Percentiles rank a stretch among this genome's conserved stretches.
Evolutionary conservation across 257 asterid species (phyloP).

Genomic region (Solanum tarapatanum): DNA sequence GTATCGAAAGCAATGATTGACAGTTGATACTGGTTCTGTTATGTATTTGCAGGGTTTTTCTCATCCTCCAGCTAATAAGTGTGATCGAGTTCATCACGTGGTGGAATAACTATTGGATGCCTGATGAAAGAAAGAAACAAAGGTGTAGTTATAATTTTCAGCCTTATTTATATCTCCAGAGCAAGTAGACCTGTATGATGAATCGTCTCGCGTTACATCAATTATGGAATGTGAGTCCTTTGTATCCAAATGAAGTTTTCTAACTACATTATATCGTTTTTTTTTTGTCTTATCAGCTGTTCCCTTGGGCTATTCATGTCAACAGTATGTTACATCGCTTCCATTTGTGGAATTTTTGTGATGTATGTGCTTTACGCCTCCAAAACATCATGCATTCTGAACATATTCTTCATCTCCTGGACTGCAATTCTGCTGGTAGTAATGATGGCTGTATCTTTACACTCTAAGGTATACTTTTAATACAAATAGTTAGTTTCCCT

Average conservation of each 20-base stretch:
- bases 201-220: too few relatives aligned
- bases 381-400: conserved; percentile 55
- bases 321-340: conserved; percentile 52
- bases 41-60: conserved; percentile 45
- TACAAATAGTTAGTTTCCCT: background rate
- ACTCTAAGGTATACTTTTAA: conserved; percentile 56
- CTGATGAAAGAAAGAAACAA: conserved; percentile 44
- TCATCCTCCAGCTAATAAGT: conserved; percentile 79
- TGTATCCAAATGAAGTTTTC: too few relatives aligned
- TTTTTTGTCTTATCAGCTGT: conserved; percentile 27
- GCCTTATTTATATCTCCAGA: too few relatives aligned
- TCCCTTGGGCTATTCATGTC: conserved; percentile 88
- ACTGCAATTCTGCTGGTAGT: conserved; percentile 69
- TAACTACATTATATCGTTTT: too few relatives aligned
- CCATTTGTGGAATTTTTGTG: conserved; percentile 52
- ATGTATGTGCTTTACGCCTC: conserved; percentile 78
- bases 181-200: too few relatives aligned
- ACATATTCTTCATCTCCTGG: conserved; percentile 92
- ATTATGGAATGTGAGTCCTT: too few relatives aligned
- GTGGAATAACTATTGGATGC: conserved; percentile 95
- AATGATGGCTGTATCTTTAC: conserved; percentile 82
- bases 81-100: conserved; percentile 85
- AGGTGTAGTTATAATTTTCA: conserved; percentile 24
- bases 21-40: background rate
- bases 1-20: background rate